These are phyloP conservation scores for Aspergillus chevalieri DNA, from an alignment of 2,329 filamentous ascomycete species.

Conservation along the genomic window DNA sequence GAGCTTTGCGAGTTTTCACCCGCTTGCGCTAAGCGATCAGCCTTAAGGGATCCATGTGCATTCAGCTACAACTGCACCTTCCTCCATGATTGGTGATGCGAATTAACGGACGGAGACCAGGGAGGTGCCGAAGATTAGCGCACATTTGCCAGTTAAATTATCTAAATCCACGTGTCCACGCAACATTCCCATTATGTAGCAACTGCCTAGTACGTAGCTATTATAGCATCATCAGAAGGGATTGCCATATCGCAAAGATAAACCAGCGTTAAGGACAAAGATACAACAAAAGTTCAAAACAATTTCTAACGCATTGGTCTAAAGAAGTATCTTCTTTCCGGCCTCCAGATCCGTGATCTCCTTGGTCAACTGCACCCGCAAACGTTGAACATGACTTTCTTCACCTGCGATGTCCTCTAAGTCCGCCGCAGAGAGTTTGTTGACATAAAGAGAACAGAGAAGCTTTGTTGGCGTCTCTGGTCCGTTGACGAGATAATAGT, in stretches of 20 bases:
- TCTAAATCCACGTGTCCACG: neutral
- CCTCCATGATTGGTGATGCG: neutral
- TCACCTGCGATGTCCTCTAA: conserved; percentile 56
- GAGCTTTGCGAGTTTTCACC: neutral
- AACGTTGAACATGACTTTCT: conserved; percentile 37
- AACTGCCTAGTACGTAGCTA: neutral
- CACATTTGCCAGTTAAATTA: neutral
- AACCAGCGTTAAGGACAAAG: neutral
- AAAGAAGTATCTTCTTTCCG: conserved; percentile 26
- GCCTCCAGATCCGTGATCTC: conserved; percentile 44
- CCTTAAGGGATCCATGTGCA: neutral
- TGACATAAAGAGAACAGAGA: conserved; percentile 49
- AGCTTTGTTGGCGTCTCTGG: conserved; percentile 47
- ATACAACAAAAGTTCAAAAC: neutral
- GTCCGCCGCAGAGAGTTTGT: conserved; percentile 42
- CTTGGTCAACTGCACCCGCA: conserved; percentile 39
- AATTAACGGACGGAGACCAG: neutral
- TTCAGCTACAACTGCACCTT: neutral
- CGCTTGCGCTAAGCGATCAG: neutral
- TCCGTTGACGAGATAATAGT: conserved; percentile 49
- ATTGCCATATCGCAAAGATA: neutral
- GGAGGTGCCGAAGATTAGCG: neutral
- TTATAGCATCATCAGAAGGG: neutral
- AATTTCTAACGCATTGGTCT: neutral
- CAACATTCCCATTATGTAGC: neutral